Evolutionary conservation across 1,284 basidiomycete genomes (phyloP).

Genomic region (Volvariella surrecta): DNA sequence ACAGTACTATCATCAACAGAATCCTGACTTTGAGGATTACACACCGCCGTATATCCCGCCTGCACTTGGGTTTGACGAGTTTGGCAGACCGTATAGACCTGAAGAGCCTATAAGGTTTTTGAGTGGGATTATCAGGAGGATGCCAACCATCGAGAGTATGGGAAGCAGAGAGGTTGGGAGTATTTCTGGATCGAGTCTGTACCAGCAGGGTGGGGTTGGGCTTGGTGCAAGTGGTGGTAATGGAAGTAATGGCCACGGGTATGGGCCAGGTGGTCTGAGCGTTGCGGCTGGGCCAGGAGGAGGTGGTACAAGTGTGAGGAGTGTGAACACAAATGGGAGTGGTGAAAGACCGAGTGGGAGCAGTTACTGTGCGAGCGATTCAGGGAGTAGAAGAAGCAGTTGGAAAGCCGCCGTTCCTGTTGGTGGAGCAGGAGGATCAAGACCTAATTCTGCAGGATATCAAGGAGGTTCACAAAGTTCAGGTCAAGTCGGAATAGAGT

Average conservation of each 20-base stretch:
- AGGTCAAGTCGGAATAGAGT: too few species aligned
- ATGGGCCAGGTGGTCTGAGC: constrained; percentile 4
- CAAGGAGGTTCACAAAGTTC: too few species aligned
- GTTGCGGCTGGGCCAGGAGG: constrained; percentile 10
- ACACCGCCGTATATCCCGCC: too few species aligned
- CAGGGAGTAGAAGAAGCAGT: too few species aligned
- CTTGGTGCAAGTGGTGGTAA: constrained; percentile 9
- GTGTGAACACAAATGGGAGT: background rate
- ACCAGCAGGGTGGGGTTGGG: constrained; percentile 13
- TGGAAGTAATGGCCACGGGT: background rate
- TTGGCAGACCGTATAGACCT: constrained; percentile 34
- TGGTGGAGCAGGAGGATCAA: too few species aligned
- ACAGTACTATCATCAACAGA: too few species aligned
- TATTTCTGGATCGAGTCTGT: constrained; percentile 19
- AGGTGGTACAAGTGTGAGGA: background rate
- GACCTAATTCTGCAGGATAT: too few species aligned
- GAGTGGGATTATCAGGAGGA: constrained; percentile 53
- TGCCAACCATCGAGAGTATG: constrained; percentile 73
- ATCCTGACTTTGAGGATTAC: too few species aligned
- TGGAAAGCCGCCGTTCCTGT: too few species aligned
- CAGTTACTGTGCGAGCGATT: too few species aligned
- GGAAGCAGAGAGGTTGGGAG: constrained; percentile 46
- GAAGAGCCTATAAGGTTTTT: constrained; percentile 50
- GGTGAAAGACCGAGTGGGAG: too few species aligned
- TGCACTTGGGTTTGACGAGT: constrained; percentile 32